Percentiles rank a stretch among this genome's conserved stretches.
These are phyloP conservation scores for Cryomyces minteri DNA, from an alignment of 495 filamentous ascomycete species.

Conservation along the genomic window DNA sequence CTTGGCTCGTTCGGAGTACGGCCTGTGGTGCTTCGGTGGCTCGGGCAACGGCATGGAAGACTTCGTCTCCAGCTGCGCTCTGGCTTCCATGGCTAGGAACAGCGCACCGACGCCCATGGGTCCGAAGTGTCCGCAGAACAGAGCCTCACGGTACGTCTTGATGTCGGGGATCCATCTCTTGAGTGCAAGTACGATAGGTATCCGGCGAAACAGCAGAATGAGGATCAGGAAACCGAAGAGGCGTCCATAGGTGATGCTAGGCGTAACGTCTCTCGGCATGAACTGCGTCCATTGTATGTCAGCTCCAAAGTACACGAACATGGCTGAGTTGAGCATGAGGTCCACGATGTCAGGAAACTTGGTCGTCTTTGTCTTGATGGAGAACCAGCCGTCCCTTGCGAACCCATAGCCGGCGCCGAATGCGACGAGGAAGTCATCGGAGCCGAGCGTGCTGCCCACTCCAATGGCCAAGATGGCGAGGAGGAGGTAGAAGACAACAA, in stretches of 20 bases:
- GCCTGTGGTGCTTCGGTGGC: conserved; percentile 15
- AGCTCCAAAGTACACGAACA: conserved; percentile 32
- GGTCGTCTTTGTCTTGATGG: conserved; percentile 22
- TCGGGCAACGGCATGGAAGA: conserved; percentile 16
- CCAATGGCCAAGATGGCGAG: conserved; percentile 28
- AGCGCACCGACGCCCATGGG: conserved; percentile 33
- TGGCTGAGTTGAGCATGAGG: conserved; percentile 26
- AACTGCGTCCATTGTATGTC: conserved; percentile 29
- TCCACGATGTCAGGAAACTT: conserved; percentile 26
- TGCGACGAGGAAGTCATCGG: conserved; percentile 31
- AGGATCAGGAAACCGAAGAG: conserved; percentile 24
- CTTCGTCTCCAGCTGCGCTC: conserved; percentile 26
- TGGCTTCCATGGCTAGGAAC: conserved; percentile 32
- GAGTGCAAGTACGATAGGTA: conserved; percentile 26
- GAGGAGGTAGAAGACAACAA: conserved; percentile 31
- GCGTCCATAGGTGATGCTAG: conserved; percentile 17
- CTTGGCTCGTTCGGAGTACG: conserved; percentile 8
- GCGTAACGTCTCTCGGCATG: conserved; percentile 14
- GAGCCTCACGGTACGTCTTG: conserved; percentile 25
- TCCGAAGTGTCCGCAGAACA: conserved; percentile 33
- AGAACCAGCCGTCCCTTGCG: conserved; percentile 28
- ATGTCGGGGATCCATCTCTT: conserved; percentile 26
- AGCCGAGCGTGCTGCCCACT: conserved; percentile 24
- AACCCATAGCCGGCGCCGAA: conserved; percentile 33
- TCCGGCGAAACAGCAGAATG: conserved; percentile 26